A percentile compares a stretch with the other conserved stretches of the same genome.
Evolutionary conservation across 768 basidiomycete genomes (phyloP).

Genomic region (Inosperma sp.): DNA sequence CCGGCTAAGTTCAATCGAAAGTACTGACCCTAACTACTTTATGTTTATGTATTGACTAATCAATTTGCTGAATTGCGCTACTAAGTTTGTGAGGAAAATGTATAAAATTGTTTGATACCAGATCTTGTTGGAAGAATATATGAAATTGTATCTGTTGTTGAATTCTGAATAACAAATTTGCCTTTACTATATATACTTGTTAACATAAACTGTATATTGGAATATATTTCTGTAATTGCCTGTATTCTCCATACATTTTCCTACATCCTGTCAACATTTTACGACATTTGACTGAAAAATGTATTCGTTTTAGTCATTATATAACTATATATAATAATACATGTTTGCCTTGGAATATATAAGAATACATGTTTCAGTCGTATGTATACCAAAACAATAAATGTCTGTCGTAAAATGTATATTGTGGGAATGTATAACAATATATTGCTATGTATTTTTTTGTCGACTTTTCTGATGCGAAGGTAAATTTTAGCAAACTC

Average conservation of each 20-base stretch:
- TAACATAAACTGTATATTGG: neutral
- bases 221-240: neutral
- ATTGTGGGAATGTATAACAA: too few species aligned
- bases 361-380: too few species aligned
- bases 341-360: too few species aligned
- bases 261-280: neutral
- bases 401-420: too few species aligned
- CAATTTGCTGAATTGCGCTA: neutral
- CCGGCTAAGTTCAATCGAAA: neutral
- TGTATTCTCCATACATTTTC: neutral
- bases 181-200: too few species aligned
- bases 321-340: neutral
- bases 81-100: too few species aligned
- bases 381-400: too few species aligned
- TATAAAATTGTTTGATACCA: neutral
- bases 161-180: neutral
- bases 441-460: too few species aligned
- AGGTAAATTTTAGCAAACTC: too few species aligned
- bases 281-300: neutral
- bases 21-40: neutral
- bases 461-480: too few species aligned
- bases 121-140: neutral
- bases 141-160: neutral
- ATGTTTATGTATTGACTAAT: neutral
- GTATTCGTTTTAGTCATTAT: neutral